A percentile compares a stretch with the other conserved stretches of the same genome.
These are phyloP conservation scores for Suillus occidentalis DNA, from an alignment of 768 basidiomycete species.

Conservation along the genomic window DNA sequence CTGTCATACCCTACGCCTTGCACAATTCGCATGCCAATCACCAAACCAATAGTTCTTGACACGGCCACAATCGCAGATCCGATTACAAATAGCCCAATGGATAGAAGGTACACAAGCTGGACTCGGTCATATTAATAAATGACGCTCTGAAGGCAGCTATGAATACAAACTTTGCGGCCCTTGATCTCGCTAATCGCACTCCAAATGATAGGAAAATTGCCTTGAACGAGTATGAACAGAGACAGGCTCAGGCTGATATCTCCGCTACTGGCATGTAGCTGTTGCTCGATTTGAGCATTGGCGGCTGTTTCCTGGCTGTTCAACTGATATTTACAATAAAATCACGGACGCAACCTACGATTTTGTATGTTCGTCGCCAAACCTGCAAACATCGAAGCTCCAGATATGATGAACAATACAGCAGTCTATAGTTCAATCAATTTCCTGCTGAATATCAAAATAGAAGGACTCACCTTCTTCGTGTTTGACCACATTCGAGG, in stretches of 20 bases:
- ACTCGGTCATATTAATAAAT: not conserved
- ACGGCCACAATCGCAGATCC: slow-evolving; percentile 61
- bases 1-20: slow-evolving; percentile 58
- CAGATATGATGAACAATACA: slow-evolving; percentile 27
- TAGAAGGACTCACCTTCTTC: slow-evolving; percentile 46
- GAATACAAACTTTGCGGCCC: slow-evolving; percentile 58
- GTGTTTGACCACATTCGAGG: slow-evolving; percentile 57
- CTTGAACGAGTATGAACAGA: slow-evolving; percentile 71
- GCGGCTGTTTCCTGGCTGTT: slow-evolving; percentile 50
- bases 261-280: slow-evolving; percentile 58
- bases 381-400: slow-evolving; percentile 26
- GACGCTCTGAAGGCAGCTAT: not conserved
- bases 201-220: slow-evolving; percentile 67
- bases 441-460: not conserved
- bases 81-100: slow-evolving; percentile 52
- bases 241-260: slow-evolving; percentile 71
- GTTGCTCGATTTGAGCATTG: slow-evolving; percentile 58
- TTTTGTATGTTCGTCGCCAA: slow-evolving; percentile 27
- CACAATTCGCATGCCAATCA: slow-evolving; percentile 68
- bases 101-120: slow-evolving; percentile 56
- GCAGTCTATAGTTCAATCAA: slow-evolving; percentile 14
- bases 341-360: slow-evolving; percentile 18
- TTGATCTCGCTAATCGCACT: slow-evolving; percentile 73
- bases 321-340: not conserved
- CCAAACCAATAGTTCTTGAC: slow-evolving; percentile 49